Evolutionary conservation across 1,139 yeast genomes (phyloP).

Genomic region (Lodderomyces theae): DNA sequence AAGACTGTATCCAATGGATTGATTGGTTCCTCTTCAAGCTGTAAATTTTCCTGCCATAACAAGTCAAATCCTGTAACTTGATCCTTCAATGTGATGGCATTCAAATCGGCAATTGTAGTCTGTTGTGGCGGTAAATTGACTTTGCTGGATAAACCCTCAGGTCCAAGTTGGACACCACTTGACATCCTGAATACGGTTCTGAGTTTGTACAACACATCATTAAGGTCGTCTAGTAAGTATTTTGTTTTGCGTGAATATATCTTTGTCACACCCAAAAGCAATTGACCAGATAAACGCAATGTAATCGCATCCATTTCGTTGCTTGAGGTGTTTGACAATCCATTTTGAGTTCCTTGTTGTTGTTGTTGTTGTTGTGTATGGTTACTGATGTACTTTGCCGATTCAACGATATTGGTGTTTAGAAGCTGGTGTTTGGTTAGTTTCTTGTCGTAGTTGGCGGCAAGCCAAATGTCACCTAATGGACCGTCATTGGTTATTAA

Average conservation of each 20-base stretch:
- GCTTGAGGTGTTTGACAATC: too few relatives aligned
- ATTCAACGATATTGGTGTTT: slow-evolving; percentile 66
- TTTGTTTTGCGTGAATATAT: slow-evolving; percentile 87
- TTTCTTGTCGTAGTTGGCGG: slow-evolving; percentile 83
- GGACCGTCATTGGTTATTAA: slow-evolving; percentile 68
- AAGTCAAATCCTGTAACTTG: slow-evolving; percentile 78
- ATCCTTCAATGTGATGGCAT: slow-evolving; percentile 64
- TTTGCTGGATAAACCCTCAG: slow-evolving; percentile 21
- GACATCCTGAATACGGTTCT: slow-evolving; percentile 65
- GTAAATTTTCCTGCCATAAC: slow-evolving; percentile 61
- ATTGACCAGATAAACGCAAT: slow-evolving; percentile 81
- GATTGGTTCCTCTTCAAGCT: slow-evolving; percentile 37
- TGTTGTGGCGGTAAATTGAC: slow-evolving; percentile 50
- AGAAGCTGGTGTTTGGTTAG: slow-evolving; percentile 74
- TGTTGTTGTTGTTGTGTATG: slow-evolving; percentile 5
- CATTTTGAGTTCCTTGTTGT: too few relatives aligned
- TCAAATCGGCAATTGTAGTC: slow-evolving; percentile 52
- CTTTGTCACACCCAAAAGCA: slow-evolving; percentile 82
- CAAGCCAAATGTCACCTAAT: slow-evolving; percentile 88
- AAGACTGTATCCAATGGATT: slow-evolving; percentile 3
- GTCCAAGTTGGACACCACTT: slow-evolving; percentile 33
- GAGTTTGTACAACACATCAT: slow-evolving; percentile 70
- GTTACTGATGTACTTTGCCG: slow-evolving; percentile 27
- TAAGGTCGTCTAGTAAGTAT: slow-evolving; percentile 79
- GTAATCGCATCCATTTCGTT: slow-evolving; percentile 51